A percentile compares a stretch with the other conserved stretches of the same genome.
These are phyloP conservation scores for Paracamarosporium sp. DNA, from an alignment of 2,329 filamentous ascomycete genomes.

Conservation along the genomic window DNA sequence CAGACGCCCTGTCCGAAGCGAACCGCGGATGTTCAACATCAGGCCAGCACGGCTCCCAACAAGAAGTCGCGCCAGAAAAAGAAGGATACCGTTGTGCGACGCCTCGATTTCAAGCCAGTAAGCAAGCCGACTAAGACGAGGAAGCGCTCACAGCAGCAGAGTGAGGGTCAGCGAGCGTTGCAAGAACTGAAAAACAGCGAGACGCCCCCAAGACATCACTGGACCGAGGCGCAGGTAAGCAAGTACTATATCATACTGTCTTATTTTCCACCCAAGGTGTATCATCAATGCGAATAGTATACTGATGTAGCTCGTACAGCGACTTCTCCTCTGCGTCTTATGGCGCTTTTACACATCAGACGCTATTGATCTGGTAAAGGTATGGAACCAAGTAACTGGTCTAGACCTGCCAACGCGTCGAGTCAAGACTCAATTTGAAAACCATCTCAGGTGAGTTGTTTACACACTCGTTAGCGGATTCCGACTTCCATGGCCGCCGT, in stretches of 20 bases:
- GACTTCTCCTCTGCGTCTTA: too few relatives aligned
- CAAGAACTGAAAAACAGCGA: not conserved
- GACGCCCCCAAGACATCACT: not conserved
- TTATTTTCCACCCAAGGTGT: too few relatives aligned
- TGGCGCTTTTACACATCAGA: not conserved
- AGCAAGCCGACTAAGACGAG: not conserved
- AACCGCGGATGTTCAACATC: not conserved
- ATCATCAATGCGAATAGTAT: too few relatives aligned
- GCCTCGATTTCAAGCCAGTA: not conserved
- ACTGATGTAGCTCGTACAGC: too few relatives aligned
- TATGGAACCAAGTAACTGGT: not conserved
- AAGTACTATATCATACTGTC: not conserved
- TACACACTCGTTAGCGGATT: too few relatives aligned
- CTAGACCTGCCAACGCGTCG: not conserved
- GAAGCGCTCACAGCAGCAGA: not conserved
- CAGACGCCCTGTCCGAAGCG: not conserved
- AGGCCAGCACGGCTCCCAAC: not conserved
- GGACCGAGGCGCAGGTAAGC: not conserved
- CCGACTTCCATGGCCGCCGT: too few relatives aligned
- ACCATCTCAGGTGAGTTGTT: not conserved
- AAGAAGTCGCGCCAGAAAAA: not conserved
- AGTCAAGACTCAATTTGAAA: not conserved
- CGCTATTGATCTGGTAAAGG: not conserved
- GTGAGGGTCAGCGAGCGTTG: not conserved
- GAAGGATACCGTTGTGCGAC: too few relatives aligned